These are phyloP conservation scores for Pisolithus orientalis DNA, from an alignment of 768 basidiomycete species.

Conservation along the genomic window DNA sequence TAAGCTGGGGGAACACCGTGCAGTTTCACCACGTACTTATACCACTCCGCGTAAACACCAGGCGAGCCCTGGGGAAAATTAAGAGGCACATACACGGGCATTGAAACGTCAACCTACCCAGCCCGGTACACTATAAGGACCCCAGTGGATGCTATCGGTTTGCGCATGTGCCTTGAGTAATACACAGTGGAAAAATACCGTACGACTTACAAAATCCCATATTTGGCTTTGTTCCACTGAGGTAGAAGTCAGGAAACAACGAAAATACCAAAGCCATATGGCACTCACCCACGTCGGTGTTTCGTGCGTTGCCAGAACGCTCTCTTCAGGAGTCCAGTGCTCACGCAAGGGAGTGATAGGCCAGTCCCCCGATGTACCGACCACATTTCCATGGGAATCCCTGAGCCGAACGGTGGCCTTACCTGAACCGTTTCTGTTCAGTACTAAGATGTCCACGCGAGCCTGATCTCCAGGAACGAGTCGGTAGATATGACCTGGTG, in stretches of 20 bases:
- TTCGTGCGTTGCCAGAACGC: slow-evolving; percentile 39
- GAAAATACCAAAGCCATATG: background rate
- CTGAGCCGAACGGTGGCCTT: slow-evolving; percentile 29
- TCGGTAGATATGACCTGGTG: slow-evolving; percentile 36
- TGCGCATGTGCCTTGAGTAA: background rate
- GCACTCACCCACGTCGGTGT: slow-evolving; percentile 47
- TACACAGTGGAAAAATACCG: background rate
- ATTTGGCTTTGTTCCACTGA: slow-evolving; percentile 48
- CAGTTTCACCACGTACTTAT: slow-evolving; percentile 33
- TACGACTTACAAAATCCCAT: slow-evolving; percentile 47
- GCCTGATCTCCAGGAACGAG: slow-evolving; percentile 46
- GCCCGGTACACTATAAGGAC: slow-evolving; percentile 41
- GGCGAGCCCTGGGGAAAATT: slow-evolving; percentile 30
- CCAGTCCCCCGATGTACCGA: slow-evolving; percentile 35
- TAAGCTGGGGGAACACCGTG: background rate
- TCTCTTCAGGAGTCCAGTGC: slow-evolving; percentile 34
- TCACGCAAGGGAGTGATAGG: slow-evolving; percentile 31
- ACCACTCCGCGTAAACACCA: slow-evolving; percentile 48
- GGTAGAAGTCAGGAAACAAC: background rate
- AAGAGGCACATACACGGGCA: background rate
- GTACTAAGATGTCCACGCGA: slow-evolving; percentile 42
- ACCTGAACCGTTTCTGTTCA: slow-evolving; percentile 25
- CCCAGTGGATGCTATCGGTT: slow-evolving; percentile 42
- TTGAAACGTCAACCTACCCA: slow-evolving; percentile 21
- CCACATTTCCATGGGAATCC: slow-evolving; percentile 27